Percentiles rank a stretch among this genome's conserved stretches.
Conservation (phyloP, 176 grass and related monocot genomes). For the Luzula sylvatica region DNA sequence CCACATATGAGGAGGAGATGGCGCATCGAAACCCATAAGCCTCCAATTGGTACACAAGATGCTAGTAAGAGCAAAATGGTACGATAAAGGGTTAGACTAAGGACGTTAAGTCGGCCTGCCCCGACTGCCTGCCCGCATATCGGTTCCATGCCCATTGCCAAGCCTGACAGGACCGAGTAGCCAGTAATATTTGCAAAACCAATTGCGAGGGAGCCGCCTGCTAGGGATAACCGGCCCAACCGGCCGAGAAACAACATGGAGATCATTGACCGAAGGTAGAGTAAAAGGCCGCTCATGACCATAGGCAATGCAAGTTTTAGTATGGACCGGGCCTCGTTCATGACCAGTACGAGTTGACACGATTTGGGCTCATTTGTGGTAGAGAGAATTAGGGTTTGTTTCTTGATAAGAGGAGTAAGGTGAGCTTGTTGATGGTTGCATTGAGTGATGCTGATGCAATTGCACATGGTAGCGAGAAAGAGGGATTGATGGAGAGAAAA, state of each 20-base stretch:
- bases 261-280: constrained; percentile 65
- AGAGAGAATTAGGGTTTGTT: constrained; percentile 12
- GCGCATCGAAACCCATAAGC: constrained; percentile 64
- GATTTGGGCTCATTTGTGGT: neutral
- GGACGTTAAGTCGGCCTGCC: constrained; percentile 46
- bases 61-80: constrained; percentile 48
- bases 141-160: constrained; percentile 88
- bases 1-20: constrained; percentile 43
- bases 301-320: constrained; percentile 53
- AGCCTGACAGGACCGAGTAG: constrained; percentile 81
- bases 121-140: constrained; percentile 77
- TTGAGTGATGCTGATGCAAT: constrained; percentile 28
- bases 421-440: constrained; percentile 32
- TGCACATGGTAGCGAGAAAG: constrained; percentile 23
- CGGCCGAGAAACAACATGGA: constrained; percentile 84
- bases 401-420: constrained; percentile 1
- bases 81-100: constrained; percentile 46
- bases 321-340: constrained; percentile 50
- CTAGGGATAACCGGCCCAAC: constrained; percentile 57
- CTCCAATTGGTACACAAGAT: constrained; percentile 46
- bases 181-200: constrained; percentile 92
- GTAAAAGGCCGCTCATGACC: constrained; percentile 47
- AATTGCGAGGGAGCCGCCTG: constrained; percentile 73
- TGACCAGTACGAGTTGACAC: neutral
- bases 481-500: neutral